A percentile compares a stretch with the other conserved stretches of the same genome.
phyloP scores from a whole-genome alignment of 345 rosid genomes.

The Acer saccharum region DNA sequence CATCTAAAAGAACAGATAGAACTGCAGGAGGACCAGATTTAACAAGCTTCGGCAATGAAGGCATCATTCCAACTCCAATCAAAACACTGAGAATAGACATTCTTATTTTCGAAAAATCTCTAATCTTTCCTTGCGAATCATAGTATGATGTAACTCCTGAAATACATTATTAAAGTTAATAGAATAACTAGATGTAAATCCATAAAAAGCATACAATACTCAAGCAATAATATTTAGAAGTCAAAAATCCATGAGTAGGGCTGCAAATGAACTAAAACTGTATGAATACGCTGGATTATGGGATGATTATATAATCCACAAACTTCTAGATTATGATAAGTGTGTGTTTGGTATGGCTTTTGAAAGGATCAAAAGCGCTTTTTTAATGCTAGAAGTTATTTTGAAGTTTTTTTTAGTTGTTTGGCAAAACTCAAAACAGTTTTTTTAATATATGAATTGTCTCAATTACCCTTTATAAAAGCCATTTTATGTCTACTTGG shows the following conservation, averaged over 20 bases:
- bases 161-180: constrained; percentile 14
- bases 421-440: too few species aligned
- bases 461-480: too few species aligned
- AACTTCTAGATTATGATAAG: too few species aligned
- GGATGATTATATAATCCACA: too few species aligned
- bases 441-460: too few species aligned
- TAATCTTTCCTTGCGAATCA: constrained; percentile 68
- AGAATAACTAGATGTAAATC: constrained; percentile 1
- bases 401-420: too few species aligned
- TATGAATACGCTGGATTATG: too few species aligned
- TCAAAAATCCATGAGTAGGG: not conserved
- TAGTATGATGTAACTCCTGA: constrained; percentile 85
- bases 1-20: constrained; percentile 87
- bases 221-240: not conserved
- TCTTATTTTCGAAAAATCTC: constrained; percentile 71
- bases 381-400: too few species aligned
- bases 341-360: too few species aligned
- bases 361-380: too few species aligned
- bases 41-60: constrained; percentile 79
- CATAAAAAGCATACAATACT: not conserved
- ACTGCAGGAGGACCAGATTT: constrained; percentile 85
- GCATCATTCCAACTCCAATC: constrained; percentile 74
- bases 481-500: too few species aligned
- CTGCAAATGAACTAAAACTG: not conserved
- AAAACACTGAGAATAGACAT: constrained; percentile 67